Evolutionary conservation across 192 early-diverging fungal species (phyloP).

Genomic region (Entomortierella lignicola): DNA sequence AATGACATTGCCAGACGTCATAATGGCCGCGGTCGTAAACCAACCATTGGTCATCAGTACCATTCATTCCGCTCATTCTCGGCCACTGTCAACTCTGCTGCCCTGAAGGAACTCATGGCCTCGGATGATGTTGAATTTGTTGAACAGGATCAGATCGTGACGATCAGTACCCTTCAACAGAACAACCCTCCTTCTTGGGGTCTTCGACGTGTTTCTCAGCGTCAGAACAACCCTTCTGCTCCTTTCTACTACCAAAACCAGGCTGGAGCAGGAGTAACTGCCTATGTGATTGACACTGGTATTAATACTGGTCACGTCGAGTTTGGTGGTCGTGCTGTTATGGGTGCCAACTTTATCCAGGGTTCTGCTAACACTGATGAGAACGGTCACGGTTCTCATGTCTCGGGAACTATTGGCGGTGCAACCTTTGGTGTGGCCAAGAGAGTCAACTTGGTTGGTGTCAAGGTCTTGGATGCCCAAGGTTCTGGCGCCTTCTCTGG

Average conservation of each 20-base stretch:
- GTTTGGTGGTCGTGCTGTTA: conserved; percentile 63
- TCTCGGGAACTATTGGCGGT: conserved; percentile 62
- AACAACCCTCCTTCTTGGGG: conserved; percentile 90
- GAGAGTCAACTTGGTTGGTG: conserved; percentile 73
- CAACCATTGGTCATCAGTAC: conserved; percentile 36
- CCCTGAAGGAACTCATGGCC: conserved; percentile 35
- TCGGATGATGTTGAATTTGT: conserved; percentile 75
- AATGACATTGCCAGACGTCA: conserved; percentile 34
- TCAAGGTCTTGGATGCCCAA: conserved; percentile 64
- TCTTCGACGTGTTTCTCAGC: conserved; percentile 77
- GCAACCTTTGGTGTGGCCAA: conserved; percentile 80
- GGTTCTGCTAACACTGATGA: conserved; percentile 54
- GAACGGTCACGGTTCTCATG: conserved; percentile 66
- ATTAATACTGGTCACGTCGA: conserved; percentile 58
- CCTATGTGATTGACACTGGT: conserved; percentile 67
- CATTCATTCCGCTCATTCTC: conserved; percentile 16
- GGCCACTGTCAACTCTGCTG: conserved; percentile 29
- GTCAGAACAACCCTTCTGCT: conserved; percentile 53
- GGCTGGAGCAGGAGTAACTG: conserved; percentile 55
- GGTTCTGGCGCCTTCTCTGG: conserved; percentile 57
- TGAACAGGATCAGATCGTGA: conserved; percentile 84
- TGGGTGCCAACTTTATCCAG: conserved; percentile 56
- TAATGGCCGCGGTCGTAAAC: conserved; percentile 34
- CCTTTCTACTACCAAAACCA: conserved; percentile 41
- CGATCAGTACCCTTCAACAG: conserved; percentile 65